phyloP scores from a whole-genome alignment of 2,329 filamentous ascomycete genomes.

The Sporothrix pallida region DNA sequence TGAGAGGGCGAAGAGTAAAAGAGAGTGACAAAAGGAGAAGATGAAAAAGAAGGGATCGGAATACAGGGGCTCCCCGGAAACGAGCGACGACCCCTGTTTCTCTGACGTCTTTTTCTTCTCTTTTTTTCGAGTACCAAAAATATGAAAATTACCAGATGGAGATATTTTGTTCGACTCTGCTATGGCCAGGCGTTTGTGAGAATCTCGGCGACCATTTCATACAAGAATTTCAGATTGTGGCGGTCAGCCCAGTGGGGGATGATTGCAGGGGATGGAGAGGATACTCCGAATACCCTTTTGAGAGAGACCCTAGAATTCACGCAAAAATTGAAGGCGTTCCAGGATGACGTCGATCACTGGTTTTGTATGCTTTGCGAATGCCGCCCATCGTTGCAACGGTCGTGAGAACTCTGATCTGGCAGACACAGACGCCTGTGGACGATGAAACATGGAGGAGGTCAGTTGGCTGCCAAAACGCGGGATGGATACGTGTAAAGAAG shows the following conservation, averaged over 20 bases:
- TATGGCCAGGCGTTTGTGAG: slow-evolving; percentile 5
- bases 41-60: neutral
- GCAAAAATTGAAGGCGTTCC: neutral
- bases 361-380: neutral
- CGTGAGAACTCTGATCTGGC: neutral
- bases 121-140: neutral
- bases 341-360: slow-evolving; percentile 12
- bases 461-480: slow-evolving; percentile 11
- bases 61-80: slow-evolving; percentile 15
- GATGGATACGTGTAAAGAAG: neutral
- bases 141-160: neutral
- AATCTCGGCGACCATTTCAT: neutral
- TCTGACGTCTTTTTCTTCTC: too few species aligned
- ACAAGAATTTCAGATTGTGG: neutral
- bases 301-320: neutral
- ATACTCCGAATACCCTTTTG: neutral
- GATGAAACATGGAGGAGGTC: slow-evolving; percentile 7
- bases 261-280: neutral
- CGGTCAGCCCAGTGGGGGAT: slow-evolving; percentile 8
- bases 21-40: neutral
- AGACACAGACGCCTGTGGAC: neutral
- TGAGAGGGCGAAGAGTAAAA: neutral
- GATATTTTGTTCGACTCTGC: neutral
- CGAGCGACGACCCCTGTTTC: neutral
- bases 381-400: neutral